Conservation (phyloP, 495 filamentous ascomycete genomes). For the Penicillium argentinense region DNA sequence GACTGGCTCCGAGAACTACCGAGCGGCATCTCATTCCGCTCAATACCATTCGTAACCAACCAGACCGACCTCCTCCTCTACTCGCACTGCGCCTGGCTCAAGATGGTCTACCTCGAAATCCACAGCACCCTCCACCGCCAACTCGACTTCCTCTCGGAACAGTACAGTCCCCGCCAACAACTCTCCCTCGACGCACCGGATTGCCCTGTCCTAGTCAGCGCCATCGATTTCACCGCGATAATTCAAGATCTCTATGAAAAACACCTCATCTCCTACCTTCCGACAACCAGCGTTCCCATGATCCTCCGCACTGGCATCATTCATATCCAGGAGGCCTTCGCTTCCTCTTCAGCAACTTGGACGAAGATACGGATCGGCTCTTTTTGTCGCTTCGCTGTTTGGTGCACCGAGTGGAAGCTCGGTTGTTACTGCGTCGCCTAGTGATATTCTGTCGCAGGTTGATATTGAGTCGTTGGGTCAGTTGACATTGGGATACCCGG, state of each 20-base stretch:
- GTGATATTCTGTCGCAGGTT: constrained; percentile 6
- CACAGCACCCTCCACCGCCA: constrained; percentile 10
- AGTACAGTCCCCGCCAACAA: constrained; percentile 1
- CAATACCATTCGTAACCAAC: constrained; percentile 3
- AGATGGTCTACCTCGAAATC: constrained; percentile 8
- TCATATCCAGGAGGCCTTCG: constrained; percentile 12
- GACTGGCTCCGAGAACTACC: constrained; percentile 11
- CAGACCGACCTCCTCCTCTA: constrained; percentile 7
- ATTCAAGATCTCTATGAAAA: constrained; percentile 9
- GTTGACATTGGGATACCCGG: constrained; percentile 1
- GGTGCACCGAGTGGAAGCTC: not conserved
- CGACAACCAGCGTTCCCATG: constrained; percentile 11
- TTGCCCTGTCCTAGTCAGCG: not conserved
- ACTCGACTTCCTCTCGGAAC: constrained; percentile 9
- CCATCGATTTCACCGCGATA: constrained; percentile 6
- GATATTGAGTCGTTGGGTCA: constrained; percentile 11
- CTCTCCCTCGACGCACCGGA: constrained; percentile 1
- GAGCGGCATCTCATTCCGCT: not conserved
- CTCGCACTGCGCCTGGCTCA: constrained; percentile 9
- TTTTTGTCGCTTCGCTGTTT: constrained; percentile 8
- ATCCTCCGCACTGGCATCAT: constrained; percentile 9
- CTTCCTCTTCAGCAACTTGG: constrained; percentile 7
- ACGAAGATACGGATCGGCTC: constrained; percentile 4
- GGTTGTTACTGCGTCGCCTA: not conserved
- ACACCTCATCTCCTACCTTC: constrained; percentile 7